Evolutionary conservation across 495 filamentous ascomycete genomes (phyloP), one percentile per base, ranked within the genome.

Genomic region (Aspergillus biplanus): DNA sequence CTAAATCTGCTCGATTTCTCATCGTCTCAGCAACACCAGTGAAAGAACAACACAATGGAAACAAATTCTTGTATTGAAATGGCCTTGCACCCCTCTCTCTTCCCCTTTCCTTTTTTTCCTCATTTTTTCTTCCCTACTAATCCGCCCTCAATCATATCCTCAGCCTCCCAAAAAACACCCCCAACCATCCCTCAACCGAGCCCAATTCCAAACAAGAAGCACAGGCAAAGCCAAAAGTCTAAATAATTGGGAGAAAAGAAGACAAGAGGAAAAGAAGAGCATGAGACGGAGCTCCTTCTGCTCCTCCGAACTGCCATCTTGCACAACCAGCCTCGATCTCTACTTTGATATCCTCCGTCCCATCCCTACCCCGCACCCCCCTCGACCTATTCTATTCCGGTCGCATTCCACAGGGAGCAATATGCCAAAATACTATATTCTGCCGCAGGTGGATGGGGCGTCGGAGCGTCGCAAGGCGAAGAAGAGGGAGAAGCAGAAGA

Each of bases 21-120:
- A 27, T 50, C 16, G n/a, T 50, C 16, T 9, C 47, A 50, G 16
- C 16, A 27, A 50, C 47, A 50, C 0, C 15, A 50, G 47, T 50
- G 47, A 50, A 21, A 50, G 21, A 50, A 50, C 16, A 50, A 44
- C 21, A 50, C 6, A 18, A 50, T 9, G n/a, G 39, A 9, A 11
- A 6, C 8, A 9, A 9, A 44, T 12, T 44, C 7, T 2, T 27
- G 1, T 2, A 27, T 27, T 27, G 21, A 27, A 27, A 44, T 44
- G 39, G 39, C 12, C 11, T 12, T 44, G n/a, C n/a, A 18, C 27
- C 27, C 27, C 6, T 11, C 48, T 11, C 33, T 18, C 7, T 66
- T 50, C 56, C 67, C 65, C 65, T 61, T 66, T 65, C 69, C 63
- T 69, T 31, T 62, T 34, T 21, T 61, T 44, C 59, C 34, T 42